Conservation (phyloP, 192 early-diverging fungal genomes). For the Coemansia sp. region DNA sequence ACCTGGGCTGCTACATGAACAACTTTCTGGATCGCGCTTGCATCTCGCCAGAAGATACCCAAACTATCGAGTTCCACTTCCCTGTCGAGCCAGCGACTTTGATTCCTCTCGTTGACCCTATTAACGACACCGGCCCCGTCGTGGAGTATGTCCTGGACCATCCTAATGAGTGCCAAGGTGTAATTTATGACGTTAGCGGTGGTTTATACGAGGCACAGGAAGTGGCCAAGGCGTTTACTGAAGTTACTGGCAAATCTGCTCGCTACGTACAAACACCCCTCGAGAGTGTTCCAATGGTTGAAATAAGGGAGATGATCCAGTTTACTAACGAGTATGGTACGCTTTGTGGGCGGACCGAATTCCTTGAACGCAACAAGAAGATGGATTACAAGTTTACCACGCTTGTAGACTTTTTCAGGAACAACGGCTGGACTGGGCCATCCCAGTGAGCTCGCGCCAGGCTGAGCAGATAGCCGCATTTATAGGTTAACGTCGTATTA, state of each 20-base stretch:
- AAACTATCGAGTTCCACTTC: slow-evolving; percentile 23
- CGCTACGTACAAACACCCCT: slow-evolving; percentile 24
- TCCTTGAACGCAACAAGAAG: slow-evolving; percentile 22
- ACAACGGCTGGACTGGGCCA: slow-evolving; percentile 54
- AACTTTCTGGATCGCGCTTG: slow-evolving; percentile 18
- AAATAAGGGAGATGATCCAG: slow-evolving; percentile 20
- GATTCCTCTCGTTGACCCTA: slow-evolving; percentile 28
- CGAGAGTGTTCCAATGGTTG: background rate
- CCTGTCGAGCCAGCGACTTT: slow-evolving; percentile 14
- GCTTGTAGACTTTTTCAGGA: slow-evolving; percentile 31
- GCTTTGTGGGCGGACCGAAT: background rate
- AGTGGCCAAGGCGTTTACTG: slow-evolving; percentile 30
- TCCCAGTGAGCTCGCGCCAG: too few relatives aligned
- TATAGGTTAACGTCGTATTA: too few relatives aligned
- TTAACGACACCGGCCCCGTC: slow-evolving; percentile 14
- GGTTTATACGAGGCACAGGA: slow-evolving; percentile 32
- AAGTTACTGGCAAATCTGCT: slow-evolving; percentile 28
- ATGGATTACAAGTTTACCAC: slow-evolving; percentile 19
- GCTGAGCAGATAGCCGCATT: too few relatives aligned
- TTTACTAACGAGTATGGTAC: slow-evolving; percentile 21
- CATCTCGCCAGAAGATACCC: slow-evolving; percentile 23
- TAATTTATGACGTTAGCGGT: slow-evolving; percentile 9
- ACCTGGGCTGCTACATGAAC: slow-evolving; percentile 31
- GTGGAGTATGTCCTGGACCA: slow-evolving; percentile 30
- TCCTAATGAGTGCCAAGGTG: slow-evolving; percentile 22